Conservation (phyloP, 1,284 basidiomycete genomes). For the Irpex sp. region DNA sequence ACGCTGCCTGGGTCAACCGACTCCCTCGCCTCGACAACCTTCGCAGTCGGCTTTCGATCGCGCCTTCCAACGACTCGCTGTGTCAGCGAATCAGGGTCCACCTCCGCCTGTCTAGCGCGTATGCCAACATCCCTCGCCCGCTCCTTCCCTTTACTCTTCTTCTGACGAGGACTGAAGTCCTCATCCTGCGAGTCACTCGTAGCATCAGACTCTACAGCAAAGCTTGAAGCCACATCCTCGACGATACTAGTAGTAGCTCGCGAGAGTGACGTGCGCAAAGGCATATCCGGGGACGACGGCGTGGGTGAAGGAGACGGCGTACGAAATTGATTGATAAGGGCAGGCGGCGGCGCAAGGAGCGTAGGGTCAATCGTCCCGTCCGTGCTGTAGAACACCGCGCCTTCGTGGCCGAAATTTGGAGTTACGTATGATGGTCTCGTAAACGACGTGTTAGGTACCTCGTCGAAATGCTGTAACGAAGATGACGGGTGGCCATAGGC, state of each 20-base stretch:
- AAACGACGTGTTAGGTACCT: neutral
- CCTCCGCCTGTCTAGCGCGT: neutral
- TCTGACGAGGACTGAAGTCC: neutral
- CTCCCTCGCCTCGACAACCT: slow-evolving; percentile 3
- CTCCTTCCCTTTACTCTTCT: slow-evolving; percentile 6
- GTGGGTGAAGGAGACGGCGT: neutral
- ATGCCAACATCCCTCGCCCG: slow-evolving; percentile 2
- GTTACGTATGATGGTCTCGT: neutral
- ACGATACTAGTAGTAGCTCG: neutral
- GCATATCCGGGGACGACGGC: neutral
- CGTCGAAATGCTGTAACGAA: neutral
- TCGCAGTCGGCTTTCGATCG: slow-evolving; percentile 6
- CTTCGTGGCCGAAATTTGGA: neutral
- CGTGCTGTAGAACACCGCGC: neutral
- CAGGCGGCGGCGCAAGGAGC: slow-evolving; percentile 1
- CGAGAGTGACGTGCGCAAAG: neutral
- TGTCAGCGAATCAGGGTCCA: neutral
- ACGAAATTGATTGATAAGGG: neutral
- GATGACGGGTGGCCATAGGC: neutral
- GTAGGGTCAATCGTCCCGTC: slow-evolving; percentile 9
- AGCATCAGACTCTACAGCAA: neutral
- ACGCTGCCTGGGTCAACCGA: neutral
- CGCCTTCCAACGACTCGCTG: slow-evolving; percentile 5
- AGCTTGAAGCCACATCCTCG: neutral
- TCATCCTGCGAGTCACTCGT: neutral